Percentiles rank a stretch among this genome's conserved stretches.
Evolutionary conservation across 768 basidiomycete genomes (phyloP).

Genomic region (Podaxis sp.): DNA sequence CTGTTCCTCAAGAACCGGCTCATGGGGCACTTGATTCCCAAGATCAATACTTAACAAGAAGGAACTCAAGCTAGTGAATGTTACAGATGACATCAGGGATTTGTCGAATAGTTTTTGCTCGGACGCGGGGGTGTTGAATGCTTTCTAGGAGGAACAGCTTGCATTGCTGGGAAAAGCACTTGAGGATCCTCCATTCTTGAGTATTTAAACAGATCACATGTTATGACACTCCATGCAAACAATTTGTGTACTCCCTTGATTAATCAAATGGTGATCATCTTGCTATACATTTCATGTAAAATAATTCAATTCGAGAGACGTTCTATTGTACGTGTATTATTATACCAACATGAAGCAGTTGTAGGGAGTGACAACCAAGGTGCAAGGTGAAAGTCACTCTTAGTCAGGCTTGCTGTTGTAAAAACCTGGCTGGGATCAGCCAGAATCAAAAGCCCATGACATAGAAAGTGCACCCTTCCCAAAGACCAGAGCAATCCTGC

Average conservation of each 20-base stretch:
- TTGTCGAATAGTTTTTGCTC: conserved; percentile 66
- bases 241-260: neutral
- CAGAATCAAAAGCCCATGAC: too few relatives aligned
- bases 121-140: conserved; percentile 49
- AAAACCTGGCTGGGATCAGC: neutral
- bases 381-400: too few relatives aligned
- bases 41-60: conserved; percentile 51
- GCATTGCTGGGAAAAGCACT: conserved; percentile 40
- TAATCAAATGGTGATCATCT: too few relatives aligned
- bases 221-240: neutral
- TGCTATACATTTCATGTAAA: too few relatives aligned
- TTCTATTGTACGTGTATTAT: too few relatives aligned
- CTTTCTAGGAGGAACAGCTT: conserved; percentile 76
- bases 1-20: conserved; percentile 53
- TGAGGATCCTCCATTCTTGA: conserved; percentile 58
- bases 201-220: conserved; percentile 29
- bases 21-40: conserved; percentile 64
- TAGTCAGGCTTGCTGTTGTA: neutral
- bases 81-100: conserved; percentile 61
- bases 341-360: too few relatives aligned
- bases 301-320: too few relatives aligned
- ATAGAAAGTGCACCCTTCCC: too few relatives aligned
- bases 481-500: too few relatives aligned
- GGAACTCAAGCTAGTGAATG: conserved; percentile 52
- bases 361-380: too few relatives aligned